A percentile compares a stretch with the other conserved stretches of the same genome.
phyloP scores from a whole-genome alignment of 495 filamentous ascomycete genomes.

The Hypoxylon intermedium region DNA sequence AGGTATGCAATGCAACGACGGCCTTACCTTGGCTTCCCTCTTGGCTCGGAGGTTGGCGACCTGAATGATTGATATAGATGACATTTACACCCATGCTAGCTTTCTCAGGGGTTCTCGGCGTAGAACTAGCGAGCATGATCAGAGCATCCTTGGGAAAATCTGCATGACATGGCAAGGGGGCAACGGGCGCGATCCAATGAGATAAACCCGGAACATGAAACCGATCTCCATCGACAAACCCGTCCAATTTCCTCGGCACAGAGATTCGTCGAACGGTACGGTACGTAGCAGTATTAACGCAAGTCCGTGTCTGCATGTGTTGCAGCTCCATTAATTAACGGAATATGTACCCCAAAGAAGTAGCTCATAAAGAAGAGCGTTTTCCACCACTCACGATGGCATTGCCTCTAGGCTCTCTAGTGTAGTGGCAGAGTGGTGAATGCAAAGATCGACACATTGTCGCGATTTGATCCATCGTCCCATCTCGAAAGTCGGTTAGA shows the following conservation, averaged over 20 bases:
- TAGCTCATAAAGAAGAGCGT: too few relatives aligned
- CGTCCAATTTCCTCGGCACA: slow-evolving; percentile 12
- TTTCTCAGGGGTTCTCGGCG: slow-evolving; percentile 2
- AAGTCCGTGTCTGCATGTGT: neutral
- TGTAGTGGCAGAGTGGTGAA: too few relatives aligned
- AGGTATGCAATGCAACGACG: neutral
- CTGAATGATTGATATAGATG: slow-evolving; percentile 18
- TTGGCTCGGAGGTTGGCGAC: slow-evolving; percentile 8
- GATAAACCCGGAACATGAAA: slow-evolving; percentile 6
- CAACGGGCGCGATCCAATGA: slow-evolving; percentile 4
- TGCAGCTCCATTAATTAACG: slow-evolving; percentile 2
- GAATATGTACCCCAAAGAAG: slow-evolving; percentile 3
- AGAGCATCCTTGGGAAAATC: neutral
- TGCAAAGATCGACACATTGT: too few relatives aligned
- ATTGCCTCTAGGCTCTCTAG: too few relatives aligned
- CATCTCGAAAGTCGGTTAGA: too few relatives aligned
- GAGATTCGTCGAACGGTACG: slow-evolving; percentile 18
- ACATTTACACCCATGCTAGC: slow-evolving; percentile 10
- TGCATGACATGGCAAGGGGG: neutral
- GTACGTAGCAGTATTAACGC: slow-evolving; percentile 7
- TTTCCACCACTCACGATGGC: too few relatives aligned
- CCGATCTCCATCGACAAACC: neutral
- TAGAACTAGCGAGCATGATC: slow-evolving; percentile 13
- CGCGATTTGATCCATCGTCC: too few relatives aligned
- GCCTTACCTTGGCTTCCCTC: slow-evolving; percentile 4